Conservation (phyloP, 352 stramenopile species). For the Phytopythium sindhum region DNA sequence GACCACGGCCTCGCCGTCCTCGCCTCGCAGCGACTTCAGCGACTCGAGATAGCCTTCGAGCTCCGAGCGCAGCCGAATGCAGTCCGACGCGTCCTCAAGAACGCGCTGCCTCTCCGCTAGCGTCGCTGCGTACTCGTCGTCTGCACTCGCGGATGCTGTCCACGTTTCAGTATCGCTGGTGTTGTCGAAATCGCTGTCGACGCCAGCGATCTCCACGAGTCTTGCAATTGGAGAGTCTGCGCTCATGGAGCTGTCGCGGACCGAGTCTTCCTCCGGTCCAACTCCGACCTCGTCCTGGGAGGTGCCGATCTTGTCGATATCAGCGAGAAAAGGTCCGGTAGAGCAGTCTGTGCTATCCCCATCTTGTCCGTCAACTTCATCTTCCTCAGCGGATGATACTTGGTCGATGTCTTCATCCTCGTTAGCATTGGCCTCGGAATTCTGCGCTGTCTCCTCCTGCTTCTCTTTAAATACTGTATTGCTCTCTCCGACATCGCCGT, state of each 20-base stretch:
- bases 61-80: constrained; percentile 37
- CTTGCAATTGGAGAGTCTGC: not conserved
- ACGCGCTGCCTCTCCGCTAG: constrained; percentile 14
- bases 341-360: not conserved
- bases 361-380: not conserved
- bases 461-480: not conserved
- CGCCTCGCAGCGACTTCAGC: constrained; percentile 32
- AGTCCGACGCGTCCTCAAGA: constrained; percentile 28
- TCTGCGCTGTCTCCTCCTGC: not conserved
- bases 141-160: constrained; percentile 4
- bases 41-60: constrained; percentile 44
- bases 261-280: not conserved
- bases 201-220: not conserved
- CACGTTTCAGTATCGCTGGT: not conserved
- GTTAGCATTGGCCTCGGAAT: not conserved
- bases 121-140: constrained; percentile 23
- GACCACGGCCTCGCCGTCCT: constrained; percentile 45
- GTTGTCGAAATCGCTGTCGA: not conserved
- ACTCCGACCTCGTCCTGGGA: too few relatives aligned
- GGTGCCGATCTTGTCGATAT: not conserved
- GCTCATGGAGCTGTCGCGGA: not conserved
- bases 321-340: not conserved
- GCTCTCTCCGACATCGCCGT: not conserved
- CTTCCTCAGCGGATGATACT: not conserved
- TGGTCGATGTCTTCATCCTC: not conserved